Evolutionary conservation across 768 basidiomycete genomes (phyloP).

Genomic region (Lactarius psammicola): DNA sequence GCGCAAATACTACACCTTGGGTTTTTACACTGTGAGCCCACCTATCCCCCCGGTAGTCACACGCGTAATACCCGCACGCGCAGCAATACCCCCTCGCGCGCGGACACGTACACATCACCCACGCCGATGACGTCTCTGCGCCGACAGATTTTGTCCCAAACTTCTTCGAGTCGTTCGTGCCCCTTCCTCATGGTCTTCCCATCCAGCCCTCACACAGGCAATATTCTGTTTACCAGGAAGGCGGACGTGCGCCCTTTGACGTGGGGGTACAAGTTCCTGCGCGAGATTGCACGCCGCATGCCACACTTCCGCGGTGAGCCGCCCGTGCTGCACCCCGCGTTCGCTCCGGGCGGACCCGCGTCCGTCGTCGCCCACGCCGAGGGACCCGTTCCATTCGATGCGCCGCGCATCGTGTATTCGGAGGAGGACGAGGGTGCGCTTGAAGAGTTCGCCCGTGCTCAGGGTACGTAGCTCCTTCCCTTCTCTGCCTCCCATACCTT

Average conservation of each 20-base stretch:
- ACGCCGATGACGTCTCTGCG: slow-evolving; percentile 25
- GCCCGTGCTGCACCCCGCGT: slow-evolving; percentile 33
- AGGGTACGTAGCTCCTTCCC: neutral
- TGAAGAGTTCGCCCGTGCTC: slow-evolving; percentile 32
- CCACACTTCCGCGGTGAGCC: slow-evolving; percentile 37
- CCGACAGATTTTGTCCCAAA: slow-evolving; percentile 30
- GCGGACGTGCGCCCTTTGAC: slow-evolving; percentile 42
- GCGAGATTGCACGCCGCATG: slow-evolving; percentile 57
- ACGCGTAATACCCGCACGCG: neutral
- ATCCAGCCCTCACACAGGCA: slow-evolving; percentile 32
- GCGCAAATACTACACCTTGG: slow-evolving; percentile 26
- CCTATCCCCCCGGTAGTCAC: neutral
- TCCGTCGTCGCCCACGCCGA: slow-evolving; percentile 8
- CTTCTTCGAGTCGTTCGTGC: slow-evolving; percentile 47
- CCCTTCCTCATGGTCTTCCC: slow-evolving; percentile 38
- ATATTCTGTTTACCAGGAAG: slow-evolving; percentile 25
- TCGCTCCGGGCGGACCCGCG: slow-evolving; percentile 35
- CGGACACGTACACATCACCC: slow-evolving; percentile 30
- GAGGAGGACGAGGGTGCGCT: slow-evolving; percentile 34
- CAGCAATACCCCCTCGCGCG: slow-evolving; percentile 27
- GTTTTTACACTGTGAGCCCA: slow-evolving; percentile 17
- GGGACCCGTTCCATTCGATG: slow-evolving; percentile 31
- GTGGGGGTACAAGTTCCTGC: slow-evolving; percentile 52
- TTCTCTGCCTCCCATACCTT: no score
- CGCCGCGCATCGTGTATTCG: slow-evolving; percentile 38